Base-by-base conservation (phyloP, 768 basidiomycete species). In the Hydnum rufescens region DNA sequence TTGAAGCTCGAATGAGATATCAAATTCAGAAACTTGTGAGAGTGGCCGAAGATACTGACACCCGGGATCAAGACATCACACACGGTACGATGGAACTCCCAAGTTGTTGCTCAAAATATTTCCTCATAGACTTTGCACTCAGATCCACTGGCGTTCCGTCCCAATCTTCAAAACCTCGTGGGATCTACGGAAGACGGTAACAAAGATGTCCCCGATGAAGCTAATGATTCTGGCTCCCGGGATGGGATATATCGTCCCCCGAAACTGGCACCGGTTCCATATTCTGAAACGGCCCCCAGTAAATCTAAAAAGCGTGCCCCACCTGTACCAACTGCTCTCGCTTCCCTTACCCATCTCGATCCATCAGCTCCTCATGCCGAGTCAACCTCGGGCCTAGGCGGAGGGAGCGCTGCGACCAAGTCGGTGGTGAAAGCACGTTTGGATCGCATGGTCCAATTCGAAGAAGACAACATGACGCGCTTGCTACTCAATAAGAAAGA, bases 21-120 rank as follows among this genome's bases (percentile, higher is more conserved):
- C 95, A 97, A 63, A 87, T 99, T 59, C 89, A 96, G 58, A 96
- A 97, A 63, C 75, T 99, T 18, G 75, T 92, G 26, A 74, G 76
- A 55, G 65, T 84, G 3, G 81, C 87, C 1, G 76, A 83, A 58
- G 79, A 64, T 39, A 67, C 71, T 2, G 57, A 65, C 18, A 65
- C 67, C 0, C 60, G 69, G 8, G 42, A 57, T 67, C 59, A 64
- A 47, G 62, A 67, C 31, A 64, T 69, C 13, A 64, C 70, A 3
- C 77, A 86, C 55, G 88, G 86, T 85, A 59, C 54, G 71, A 58
- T 47, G 32, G 34, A 34, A 13, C 16, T 16, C 55, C 25, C 25
- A 32, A 56, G 5, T 28, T 28, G 39, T 51, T 4, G 36, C 13
- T n/a, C 30, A 43, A 34, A 13, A 6, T 36, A 4, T 42, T 55